phyloP scores from a whole-genome alignment of 2,329 filamentous ascomycete genomes.

The Boeremia exigua region DNA sequence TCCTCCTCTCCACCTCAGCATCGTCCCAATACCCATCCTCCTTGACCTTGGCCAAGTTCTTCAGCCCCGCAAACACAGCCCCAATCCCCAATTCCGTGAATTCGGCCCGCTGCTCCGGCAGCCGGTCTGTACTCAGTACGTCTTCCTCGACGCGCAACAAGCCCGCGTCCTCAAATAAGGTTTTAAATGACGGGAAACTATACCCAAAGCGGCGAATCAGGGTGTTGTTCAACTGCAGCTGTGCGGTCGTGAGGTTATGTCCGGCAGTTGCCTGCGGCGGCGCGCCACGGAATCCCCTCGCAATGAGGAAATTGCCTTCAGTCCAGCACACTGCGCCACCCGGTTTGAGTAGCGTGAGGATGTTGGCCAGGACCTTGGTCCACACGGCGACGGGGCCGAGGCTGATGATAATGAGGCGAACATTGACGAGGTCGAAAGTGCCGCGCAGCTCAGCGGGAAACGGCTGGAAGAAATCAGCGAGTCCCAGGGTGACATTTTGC shows the following conservation, averaged over 20 bases:
- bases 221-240: slow-evolving; percentile 29
- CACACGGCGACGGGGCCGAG: slow-evolving; percentile 32
- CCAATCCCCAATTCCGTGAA: slow-evolving; percentile 39
- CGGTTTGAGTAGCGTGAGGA: slow-evolving; percentile 37
- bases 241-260: slow-evolving; percentile 26
- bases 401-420: slow-evolving; percentile 38
- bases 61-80: slow-evolving; percentile 33
- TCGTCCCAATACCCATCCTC: slow-evolving; percentile 33
- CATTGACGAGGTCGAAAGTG: slow-evolving; percentile 39
- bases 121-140: slow-evolving; percentile 36
- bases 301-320: slow-evolving; percentile 37
- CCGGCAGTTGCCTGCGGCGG: slow-evolving; percentile 18
- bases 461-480: slow-evolving; percentile 37
- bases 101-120: slow-evolving; percentile 29
- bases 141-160: slow-evolving; percentile 30
- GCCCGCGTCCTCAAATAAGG: slow-evolving; percentile 26
- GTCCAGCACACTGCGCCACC: slow-evolving; percentile 38
- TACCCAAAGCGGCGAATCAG: slow-evolving; percentile 31
- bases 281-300: slow-evolving; percentile 29
- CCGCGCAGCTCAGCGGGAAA: slow-evolving; percentile 33
- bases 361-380: slow-evolving; percentile 29
- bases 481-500: slow-evolving; percentile 28
- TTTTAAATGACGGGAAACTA: slow-evolving; percentile 29
- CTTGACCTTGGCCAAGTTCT: slow-evolving; percentile 30
- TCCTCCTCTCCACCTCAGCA: slow-evolving; percentile 27